A percentile compares a stretch with the other conserved stretches of the same genome.
phyloP scores from a whole-genome alignment of 768 basidiomycete genomes.

The Amanita rimosa region DNA sequence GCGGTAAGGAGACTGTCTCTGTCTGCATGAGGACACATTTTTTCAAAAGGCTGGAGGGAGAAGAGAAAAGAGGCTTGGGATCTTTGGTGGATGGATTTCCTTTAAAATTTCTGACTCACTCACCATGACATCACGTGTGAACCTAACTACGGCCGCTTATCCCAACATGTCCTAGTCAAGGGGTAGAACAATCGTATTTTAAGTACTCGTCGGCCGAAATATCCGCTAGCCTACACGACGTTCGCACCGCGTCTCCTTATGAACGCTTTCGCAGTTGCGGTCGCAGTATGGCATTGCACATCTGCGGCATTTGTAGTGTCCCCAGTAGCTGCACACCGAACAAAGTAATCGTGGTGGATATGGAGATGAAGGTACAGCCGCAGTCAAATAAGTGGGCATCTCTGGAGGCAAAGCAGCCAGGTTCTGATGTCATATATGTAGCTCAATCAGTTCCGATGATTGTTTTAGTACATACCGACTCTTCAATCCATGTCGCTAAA shows the following conservation, averaged over 20 bases:
- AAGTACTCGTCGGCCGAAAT: conserved; percentile 8
- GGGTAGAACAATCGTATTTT: not conserved
- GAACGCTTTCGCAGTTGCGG: conserved; percentile 58
- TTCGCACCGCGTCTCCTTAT: conserved; percentile 76
- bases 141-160: not conserved
- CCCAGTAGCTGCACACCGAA: conserved; percentile 83
- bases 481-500: conserved; percentile 60
- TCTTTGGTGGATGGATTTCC: not conserved
- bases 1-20: conserved; percentile 33
- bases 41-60: no score
- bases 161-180: not conserved
- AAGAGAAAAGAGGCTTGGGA: conserved; percentile 6
- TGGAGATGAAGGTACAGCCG: conserved; percentile 41
- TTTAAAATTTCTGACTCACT: conserved; percentile 8
- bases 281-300: conserved; percentile 75
- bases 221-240: conserved; percentile 42
- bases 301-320: conserved; percentile 64
- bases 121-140: conserved; percentile 3
- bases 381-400: conserved; percentile 64
- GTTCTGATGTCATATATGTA: conserved; percentile 27
- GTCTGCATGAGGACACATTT: conserved; percentile 58
- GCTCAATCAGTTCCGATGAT: not conserved
- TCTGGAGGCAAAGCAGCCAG: conserved; percentile 40
- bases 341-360: conserved; percentile 67
- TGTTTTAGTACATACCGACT: conserved; percentile 47